phyloP scores from a whole-genome alignment of 345 rosid genomes.

The Reutealis trisperma region DNA sequence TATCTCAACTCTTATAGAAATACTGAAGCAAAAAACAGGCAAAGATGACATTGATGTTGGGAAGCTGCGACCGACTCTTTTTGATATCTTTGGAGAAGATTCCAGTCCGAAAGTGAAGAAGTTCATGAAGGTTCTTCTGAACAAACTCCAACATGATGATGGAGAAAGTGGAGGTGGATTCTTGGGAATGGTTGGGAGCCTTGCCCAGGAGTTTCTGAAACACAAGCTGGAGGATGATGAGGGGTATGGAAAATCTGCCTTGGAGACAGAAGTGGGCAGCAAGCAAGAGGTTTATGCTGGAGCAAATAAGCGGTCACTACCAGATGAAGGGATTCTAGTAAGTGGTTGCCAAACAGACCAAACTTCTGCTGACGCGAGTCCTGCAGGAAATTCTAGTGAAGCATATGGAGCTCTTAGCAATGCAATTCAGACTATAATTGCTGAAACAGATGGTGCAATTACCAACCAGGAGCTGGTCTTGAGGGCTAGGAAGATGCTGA shows the following conservation, averaged over 20 bases:
- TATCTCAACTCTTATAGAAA: conserved; percentile 79
- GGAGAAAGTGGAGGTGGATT: conserved; percentile 54
- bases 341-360: conserved; percentile 95
- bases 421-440: conserved; percentile 74
- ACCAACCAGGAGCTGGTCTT: conserved; percentile 62
- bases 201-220: conserved; percentile 85
- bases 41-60: conserved; percentile 79
- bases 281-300: conserved; percentile 88
- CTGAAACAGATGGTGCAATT: conserved; percentile 57
- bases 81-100: conserved; percentile 83
- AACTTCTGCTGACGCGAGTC: conserved; percentile 96
- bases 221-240: conserved; percentile 69
- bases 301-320: conserved; percentile 53
- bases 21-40: conserved; percentile 85
- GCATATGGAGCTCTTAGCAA: conserved; percentile 98
- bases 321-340: conserved; percentile 76
- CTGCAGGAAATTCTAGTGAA: conserved; percentile 56
- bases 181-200: conserved; percentile 73
- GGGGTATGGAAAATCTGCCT: conserved; percentile 67
- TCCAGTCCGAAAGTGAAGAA: conserved; percentile 93
- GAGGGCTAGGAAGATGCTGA: conserved; percentile 61
- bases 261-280: conserved; percentile 63
- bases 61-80: conserved; percentile 79
- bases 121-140: conserved; percentile 77
- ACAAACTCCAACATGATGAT: conserved; percentile 49